phyloP scores from a whole-genome alignment of 2,329 filamentous ascomycete species.

The Nemania diffusa region DNA sequence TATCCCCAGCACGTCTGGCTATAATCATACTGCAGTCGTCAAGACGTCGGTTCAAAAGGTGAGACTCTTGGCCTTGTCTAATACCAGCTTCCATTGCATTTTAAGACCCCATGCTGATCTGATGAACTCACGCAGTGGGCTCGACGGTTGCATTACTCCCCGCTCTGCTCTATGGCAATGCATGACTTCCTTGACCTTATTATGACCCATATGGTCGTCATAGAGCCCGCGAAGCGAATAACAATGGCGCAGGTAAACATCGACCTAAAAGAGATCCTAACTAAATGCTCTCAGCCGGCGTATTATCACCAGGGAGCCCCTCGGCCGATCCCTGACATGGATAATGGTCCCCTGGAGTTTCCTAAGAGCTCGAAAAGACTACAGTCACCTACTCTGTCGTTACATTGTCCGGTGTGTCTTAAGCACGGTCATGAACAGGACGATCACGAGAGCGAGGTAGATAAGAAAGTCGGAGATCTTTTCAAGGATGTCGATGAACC shows the following conservation, averaged over 20 bases:
- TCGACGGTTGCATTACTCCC: neutral
- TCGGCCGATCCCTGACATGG: neutral
- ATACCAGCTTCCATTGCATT: neutral
- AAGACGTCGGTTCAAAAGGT: neutral
- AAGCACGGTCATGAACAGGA: neutral
- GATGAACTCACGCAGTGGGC: neutral
- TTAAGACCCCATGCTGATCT: neutral
- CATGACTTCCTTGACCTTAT: constrained; percentile 6
- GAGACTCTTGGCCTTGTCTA: no score
- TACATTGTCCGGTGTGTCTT: neutral
- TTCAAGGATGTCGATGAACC: neutral
- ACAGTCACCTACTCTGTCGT: no score
- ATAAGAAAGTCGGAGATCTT: neutral
- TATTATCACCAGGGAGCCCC: neutral
- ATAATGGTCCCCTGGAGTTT: neutral
- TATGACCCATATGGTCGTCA: neutral
- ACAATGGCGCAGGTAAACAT: constrained; percentile 1
- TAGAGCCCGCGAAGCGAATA: neutral
- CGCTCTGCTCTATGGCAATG: neutral
- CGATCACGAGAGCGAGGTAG: neutral
- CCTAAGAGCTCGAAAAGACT: neutral
- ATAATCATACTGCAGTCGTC: neutral
- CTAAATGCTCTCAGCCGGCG: neutral
- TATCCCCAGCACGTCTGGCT: neutral
- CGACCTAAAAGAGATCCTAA: neutral